Conservation (phyloP, 331 rosid species). For the Arachis monticola region DNA sequence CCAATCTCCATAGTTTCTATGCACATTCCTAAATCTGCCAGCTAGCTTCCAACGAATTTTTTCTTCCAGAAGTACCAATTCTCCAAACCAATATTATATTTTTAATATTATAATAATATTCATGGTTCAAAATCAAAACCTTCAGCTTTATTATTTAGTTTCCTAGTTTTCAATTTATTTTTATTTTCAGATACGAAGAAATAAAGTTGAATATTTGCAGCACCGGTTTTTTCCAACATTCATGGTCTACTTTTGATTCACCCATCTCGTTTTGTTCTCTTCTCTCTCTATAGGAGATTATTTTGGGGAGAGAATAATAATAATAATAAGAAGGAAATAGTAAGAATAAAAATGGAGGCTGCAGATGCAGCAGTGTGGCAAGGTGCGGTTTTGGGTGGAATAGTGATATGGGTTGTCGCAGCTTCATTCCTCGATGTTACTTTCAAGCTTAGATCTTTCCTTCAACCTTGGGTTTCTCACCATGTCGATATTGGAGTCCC, state of each 20-base stretch:
- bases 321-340: too few species aligned
- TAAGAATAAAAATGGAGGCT: conserved; percentile 60
- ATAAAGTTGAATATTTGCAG: conserved; percentile 9
- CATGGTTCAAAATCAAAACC: conserved; percentile 15
- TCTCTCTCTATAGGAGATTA: neutral
- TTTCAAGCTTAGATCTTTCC: conserved; percentile 71
- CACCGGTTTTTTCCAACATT: neutral
- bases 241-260: conserved; percentile 26
- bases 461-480: conserved; percentile 73
- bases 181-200: neutral
- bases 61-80: neutral
- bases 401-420: conserved; percentile 60
- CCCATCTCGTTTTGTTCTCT: conserved; percentile 4
- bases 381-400: conserved; percentile 64
- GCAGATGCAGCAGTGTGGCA: conserved; percentile 59
- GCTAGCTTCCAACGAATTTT: conserved; percentile 27
- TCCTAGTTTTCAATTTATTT: too few species aligned
- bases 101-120: neutral
- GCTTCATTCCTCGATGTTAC: conserved; percentile 73
- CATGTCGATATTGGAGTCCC: conserved; percentile 65
- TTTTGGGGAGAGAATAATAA: conserved; percentile 21
- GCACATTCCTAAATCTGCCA: conserved; percentile 15
- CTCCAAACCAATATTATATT: neutral
- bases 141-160: too few species aligned
- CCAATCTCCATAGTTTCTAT: neutral